These are phyloP conservation scores for Phytophthora rubi DNA, from an alignment of 352 stramenopile genomes.

Conservation along the genomic window DNA sequence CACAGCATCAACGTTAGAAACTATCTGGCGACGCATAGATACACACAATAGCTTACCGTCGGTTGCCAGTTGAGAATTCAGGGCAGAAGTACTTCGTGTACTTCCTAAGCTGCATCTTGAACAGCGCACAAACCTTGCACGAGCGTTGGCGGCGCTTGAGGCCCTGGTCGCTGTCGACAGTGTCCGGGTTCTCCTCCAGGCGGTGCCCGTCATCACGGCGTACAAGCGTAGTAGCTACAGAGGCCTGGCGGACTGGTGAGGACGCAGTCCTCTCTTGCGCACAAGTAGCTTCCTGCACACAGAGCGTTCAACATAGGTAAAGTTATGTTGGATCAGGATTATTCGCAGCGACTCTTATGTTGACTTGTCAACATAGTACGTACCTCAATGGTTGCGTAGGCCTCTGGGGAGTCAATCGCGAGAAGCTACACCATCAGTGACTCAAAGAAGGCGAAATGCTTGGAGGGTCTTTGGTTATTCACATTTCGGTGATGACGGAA, in stretches of 20 bases:
- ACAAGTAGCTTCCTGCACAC: background rate
- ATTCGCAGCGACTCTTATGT: background rate
- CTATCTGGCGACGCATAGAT: background rate
- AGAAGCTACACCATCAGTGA: background rate
- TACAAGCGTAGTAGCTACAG: too few species aligned
- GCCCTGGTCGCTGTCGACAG: too few species aligned
- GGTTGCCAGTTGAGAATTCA: background rate
- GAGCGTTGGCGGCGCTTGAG: too few species aligned
- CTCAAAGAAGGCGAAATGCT: slow-evolving; percentile 16
- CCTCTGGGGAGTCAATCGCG: background rate
- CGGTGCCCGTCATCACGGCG: background rate
- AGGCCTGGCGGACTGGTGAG: background rate
- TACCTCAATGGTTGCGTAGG: background rate
- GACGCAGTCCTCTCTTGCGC: too few species aligned
- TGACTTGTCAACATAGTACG: background rate
- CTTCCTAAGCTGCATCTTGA: background rate
- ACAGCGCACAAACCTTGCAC: too few species aligned
- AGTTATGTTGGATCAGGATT: background rate
- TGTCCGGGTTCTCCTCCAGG: too few species aligned
- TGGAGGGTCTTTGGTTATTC: slow-evolving; percentile 1
- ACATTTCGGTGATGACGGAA: slow-evolving; percentile 6
- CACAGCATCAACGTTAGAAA: slow-evolving; percentile 1
- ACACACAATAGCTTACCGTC: background rate
- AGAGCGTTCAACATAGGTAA: background rate
- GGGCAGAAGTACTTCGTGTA: background rate